Evolutionary conservation across 2,329 filamentous ascomycete species (phyloP), one percentile per base, ranked within the genome.

Genomic region (Nemania abortiva): DNA sequence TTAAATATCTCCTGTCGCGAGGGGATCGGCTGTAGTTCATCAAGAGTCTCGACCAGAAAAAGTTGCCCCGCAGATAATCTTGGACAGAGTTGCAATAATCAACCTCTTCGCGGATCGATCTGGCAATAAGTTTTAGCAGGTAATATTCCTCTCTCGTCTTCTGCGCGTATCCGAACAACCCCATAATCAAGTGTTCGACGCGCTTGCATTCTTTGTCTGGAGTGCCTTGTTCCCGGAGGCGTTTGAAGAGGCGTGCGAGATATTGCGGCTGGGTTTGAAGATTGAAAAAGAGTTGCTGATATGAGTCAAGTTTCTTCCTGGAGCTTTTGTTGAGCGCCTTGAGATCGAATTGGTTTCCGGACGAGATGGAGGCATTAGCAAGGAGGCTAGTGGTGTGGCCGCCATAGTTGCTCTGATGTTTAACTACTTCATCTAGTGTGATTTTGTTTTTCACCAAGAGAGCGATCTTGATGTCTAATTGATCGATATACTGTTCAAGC

Each of bases 371-470:
- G n/a, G 90, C 92, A 81, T 96, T 98, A 66, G 93, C 92, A 57
- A 99, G 85, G 34, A 98, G 87, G 68, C 89, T 92, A 71, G 94
- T 92, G 24, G 95, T 91, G 76, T 96, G 92, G 1, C 95, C 95
- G 65, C 96, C 96, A 76, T 96, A 98, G 79, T 97, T 97, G 83
- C 92, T 95, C 78, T 99, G 96, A 78, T 98, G 96, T 76, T 94
- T 94, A 64, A 99, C 93, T 31, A 99, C 96, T 82, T 99, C 97
- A 77, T 99, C 96, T 3, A 99, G 87, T 0, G 96, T 98, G 77
- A 99, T 99, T 82, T 99, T 99, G 88, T 99, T 99, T 87, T 98
- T 98, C 76, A 99, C 96, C 20, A 99, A 87, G 2, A 99, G 88
- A 0, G 96, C 96, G 79, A 99, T 99, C 84, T 99, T 99, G 85